Evolutionary conservation across 2,329 filamentous ascomycete species (phyloP).

Genomic region (Alternaria brassicicola): DNA sequence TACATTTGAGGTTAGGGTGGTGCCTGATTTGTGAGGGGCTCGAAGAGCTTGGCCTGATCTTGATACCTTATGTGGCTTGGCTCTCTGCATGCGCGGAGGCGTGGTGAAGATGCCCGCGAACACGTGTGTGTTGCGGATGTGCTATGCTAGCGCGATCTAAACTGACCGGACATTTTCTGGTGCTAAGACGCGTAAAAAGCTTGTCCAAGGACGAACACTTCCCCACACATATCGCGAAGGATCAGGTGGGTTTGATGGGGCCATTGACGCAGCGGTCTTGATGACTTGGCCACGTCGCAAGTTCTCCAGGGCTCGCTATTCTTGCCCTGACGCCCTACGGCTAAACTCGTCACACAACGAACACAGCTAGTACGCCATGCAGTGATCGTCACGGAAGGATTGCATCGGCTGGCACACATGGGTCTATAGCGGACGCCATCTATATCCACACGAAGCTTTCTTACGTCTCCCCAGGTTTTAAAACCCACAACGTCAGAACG

Average conservation of each 20-base stretch:
- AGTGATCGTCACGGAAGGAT: slow-evolving; percentile 16
- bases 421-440: slow-evolving; percentile 16
- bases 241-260: slow-evolving; percentile 3
- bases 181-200: slow-evolving; percentile 10
- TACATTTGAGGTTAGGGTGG: slow-evolving; percentile 9
- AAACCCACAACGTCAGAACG: slow-evolving; percentile 25
- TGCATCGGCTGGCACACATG: neutral
- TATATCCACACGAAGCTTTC: slow-evolving; percentile 20
- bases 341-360: slow-evolving; percentile 6
- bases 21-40: slow-evolving; percentile 8
- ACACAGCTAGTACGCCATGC: slow-evolving; percentile 6
- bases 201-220: neutral
- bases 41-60: slow-evolving; percentile 26
- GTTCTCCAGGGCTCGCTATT: slow-evolving; percentile 5
- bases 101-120: neutral
- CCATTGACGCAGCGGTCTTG: neutral
- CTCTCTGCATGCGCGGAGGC: slow-evolving; percentile 30
- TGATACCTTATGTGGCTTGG: slow-evolving; percentile 27
- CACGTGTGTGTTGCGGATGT: neutral
- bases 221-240: neutral
- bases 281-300: neutral
- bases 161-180: neutral
- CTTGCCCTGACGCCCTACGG: slow-evolving; percentile 3
- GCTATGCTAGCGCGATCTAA: neutral
- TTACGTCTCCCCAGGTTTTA: slow-evolving; percentile 32